A percentile compares a stretch with the other conserved stretches of the same genome.
Conservation (phyloP, 345 rosid species). For the Limnanthes douglasii region DNA sequence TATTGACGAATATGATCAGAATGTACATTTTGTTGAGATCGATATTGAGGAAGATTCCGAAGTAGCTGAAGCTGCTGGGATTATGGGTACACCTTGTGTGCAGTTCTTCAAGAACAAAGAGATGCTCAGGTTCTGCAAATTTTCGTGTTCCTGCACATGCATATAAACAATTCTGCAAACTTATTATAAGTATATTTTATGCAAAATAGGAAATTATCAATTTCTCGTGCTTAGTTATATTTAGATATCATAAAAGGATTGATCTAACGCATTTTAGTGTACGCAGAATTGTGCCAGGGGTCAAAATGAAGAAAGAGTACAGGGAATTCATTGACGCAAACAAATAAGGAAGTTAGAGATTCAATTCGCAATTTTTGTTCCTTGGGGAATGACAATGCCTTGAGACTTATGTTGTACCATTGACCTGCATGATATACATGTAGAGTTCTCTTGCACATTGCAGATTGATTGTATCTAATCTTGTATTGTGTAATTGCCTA, state of each 20-base stretch:
- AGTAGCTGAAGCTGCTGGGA: slow-evolving; percentile 91
- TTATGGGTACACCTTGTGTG: slow-evolving; percentile 96
- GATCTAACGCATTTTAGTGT: neutral
- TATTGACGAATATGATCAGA: slow-evolving; percentile 74
- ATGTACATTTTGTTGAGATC: slow-evolving; percentile 85
- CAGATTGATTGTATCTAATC: too few relatives aligned
- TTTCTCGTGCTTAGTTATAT: neutral
- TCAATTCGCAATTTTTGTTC: too few relatives aligned
- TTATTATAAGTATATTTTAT: too few relatives aligned
- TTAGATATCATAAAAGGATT: neutral
- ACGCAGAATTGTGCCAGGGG: slow-evolving; percentile 67
- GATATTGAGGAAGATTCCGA: slow-evolving; percentile 96
- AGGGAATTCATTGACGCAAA: slow-evolving; percentile 76
- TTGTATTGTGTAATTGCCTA: too few relatives aligned
- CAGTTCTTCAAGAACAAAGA: slow-evolving; percentile 94
- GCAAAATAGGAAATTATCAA: neutral
- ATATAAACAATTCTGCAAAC: too few relatives aligned
- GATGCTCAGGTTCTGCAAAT: slow-evolving; percentile 52
- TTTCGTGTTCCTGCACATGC: neutral
- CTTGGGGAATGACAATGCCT: too few relatives aligned
- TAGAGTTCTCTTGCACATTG: too few relatives aligned
- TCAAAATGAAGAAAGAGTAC: slow-evolving; percentile 96
- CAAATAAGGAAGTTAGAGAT: slow-evolving; percentile 27
- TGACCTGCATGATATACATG: too few relatives aligned
- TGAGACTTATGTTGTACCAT: too few relatives aligned